phyloP scores from a whole-genome alignment of 1,284 basidiomycete species.

The Pterula multifida region DNA sequence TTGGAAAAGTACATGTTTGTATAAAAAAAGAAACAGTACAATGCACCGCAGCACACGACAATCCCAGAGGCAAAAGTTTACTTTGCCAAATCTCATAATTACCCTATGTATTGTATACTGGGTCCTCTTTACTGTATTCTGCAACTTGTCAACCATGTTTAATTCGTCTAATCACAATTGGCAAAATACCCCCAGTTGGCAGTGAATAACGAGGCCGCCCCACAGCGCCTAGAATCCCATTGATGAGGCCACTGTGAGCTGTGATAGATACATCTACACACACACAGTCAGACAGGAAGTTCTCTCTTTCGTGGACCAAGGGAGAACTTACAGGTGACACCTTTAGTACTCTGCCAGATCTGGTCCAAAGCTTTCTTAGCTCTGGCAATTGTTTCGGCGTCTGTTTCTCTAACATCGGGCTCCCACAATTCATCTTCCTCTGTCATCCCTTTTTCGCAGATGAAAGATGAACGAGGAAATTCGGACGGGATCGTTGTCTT shows the following conservation, averaged over 20 bases:
- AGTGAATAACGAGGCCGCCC: conserved; percentile 31
- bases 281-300: neutral
- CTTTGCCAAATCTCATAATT: no score
- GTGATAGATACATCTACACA: conserved; percentile 49
- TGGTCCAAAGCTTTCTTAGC: conserved; percentile 45
- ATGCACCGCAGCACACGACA: no score
- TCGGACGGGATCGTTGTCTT: conserved; percentile 36
- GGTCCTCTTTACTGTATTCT: no score
- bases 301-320: conserved; percentile 1
- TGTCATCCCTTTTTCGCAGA: conserved; percentile 53
- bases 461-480: conserved; percentile 21
- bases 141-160: no score
- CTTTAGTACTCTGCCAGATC: conserved; percentile 44
- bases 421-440: conserved; percentile 69
- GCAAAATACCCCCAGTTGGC: conserved; percentile 43
- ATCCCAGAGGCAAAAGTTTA: no score
- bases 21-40: no score
- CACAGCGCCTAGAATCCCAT: conserved; percentile 34
- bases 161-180: neutral
- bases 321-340: conserved; percentile 28
- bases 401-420: conserved; percentile 51
- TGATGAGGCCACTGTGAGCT: conserved; percentile 49
- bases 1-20: no score
- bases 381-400: conserved; percentile 41
- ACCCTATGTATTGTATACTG: no score